A percentile compares a stretch with the other conserved stretches of the same genome.
phyloP scores from a whole-genome alignment of 2,329 filamentous ascomycete species.

The Colletotrichum chlorophyti region DNA sequence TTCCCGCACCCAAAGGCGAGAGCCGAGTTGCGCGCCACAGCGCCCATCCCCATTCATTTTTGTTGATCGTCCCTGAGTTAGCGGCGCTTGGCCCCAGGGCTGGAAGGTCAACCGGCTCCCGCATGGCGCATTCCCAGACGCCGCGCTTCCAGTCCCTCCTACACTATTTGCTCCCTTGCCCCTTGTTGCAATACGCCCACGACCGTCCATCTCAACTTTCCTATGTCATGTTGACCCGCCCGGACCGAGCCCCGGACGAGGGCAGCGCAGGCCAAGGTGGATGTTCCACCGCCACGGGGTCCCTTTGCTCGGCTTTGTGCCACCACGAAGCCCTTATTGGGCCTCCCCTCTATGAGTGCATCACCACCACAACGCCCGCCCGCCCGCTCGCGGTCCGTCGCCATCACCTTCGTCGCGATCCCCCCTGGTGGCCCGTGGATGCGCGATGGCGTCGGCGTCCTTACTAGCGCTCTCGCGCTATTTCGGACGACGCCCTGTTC shows the following conservation, averaged over 20 bases:
- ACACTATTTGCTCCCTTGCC: too few relatives aligned
- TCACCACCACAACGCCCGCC: too few relatives aligned
- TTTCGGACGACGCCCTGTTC: constrained; percentile 12
- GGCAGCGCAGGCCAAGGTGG: constrained; percentile 25
- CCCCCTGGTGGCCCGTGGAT: neutral
- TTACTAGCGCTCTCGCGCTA: constrained; percentile 17
- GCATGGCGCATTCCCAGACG: neutral
- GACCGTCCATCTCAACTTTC: neutral
- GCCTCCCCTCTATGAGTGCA: neutral
- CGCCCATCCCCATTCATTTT: constrained; percentile 9
- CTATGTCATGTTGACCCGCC: constrained; percentile 6
- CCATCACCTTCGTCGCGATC: constrained; percentile 11
- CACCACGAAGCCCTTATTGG: neutral
- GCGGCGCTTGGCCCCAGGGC: neutral
- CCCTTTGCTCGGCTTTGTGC: constrained; percentile 11
- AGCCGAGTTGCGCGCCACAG: constrained; percentile 20
- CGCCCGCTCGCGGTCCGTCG: constrained; percentile 1
- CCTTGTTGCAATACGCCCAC: neutral
- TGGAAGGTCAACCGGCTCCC: too few relatives aligned
- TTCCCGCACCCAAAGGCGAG: constrained; percentile 26
- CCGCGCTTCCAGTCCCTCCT: neutral
- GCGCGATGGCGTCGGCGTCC: neutral
- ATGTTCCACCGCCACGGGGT: constrained; percentile 17
- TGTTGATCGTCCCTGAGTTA: constrained; percentile 10
- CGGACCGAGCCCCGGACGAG: constrained; percentile 15